Evolutionary conservation across 2,329 filamentous ascomycete species (phyloP), one percentile per base, ranked within the genome.

Genomic region (Bertia moriformis): DNA sequence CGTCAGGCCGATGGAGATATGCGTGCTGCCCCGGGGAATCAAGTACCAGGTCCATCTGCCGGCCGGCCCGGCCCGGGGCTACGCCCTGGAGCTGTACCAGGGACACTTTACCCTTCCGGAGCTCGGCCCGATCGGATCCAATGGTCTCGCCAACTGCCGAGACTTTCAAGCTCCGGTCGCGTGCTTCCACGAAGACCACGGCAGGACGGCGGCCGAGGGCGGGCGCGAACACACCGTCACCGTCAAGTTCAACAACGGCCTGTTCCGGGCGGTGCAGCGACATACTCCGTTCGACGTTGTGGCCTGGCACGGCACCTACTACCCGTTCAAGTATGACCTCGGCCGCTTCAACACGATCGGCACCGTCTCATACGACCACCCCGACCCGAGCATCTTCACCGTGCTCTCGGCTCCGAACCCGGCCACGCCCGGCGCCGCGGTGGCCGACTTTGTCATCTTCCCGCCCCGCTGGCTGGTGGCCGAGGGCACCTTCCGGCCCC

Each of bases 261-360:
- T 85, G 38, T 86, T 83, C 58, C 60, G 62, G 27, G 76, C 77
- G 4, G 63, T 54, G 32, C 82, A 87, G 57, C 55, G 65, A 10
- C 83, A 87, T 53, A 79, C 76, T 0, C 82, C 83, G 0, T 88
- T 86, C 49, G 82, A 88, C 48, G 73, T 88, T 0, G 82, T 86
- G 3, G 80, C 77, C 3, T 88, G 82, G 82, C 82, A 88, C 51
- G 83, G 83, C 35, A 82, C 75, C 45, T 87, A 86, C 58, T 80
- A 81, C 43, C 83, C 83, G 0, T 85, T 76, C 68, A 88, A 88
- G 59, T 88, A 88, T 60, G 83, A 87, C 49, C 67, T 88, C 1
- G 79, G 78, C 18, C 73, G 80, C 20, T 88, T 86, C 66, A 82
- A 79, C 59, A 75, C 73, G 33, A 76, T 88, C 35, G 83, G 82